A percentile compares a stretch with the other conserved stretches of the same genome.
Conservation (phyloP, 345 rosid genomes). For the Arabis alpina region DNA sequence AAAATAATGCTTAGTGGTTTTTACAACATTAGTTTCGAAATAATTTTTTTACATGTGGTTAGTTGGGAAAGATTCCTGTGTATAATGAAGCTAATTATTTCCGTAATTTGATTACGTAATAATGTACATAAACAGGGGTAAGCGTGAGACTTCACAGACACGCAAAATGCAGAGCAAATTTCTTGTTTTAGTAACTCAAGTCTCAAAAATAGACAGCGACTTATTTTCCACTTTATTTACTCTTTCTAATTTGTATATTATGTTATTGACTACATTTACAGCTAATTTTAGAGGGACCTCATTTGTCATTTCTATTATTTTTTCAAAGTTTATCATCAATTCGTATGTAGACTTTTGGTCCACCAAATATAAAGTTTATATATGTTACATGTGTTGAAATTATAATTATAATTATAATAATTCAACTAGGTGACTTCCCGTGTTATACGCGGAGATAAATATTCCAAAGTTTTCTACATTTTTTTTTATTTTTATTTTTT, state of each 20-base stretch:
- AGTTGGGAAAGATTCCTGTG: slow-evolving; percentile 22
- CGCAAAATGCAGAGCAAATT: slow-evolving; percentile 34
- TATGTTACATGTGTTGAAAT: no score
- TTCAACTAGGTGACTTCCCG: no score
- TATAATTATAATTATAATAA: no score
- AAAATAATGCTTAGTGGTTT: background rate
- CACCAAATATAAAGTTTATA: background rate
- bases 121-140: slow-evolving; percentile 10
- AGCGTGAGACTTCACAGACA: slow-evolving; percentile 29
- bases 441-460: no score
- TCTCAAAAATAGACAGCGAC: background rate
- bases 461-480: no score
- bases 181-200: slow-evolving; percentile 33
- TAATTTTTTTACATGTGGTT: slow-evolving; percentile 22
- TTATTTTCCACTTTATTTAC: slow-evolving; percentile 9
- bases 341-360: no score
- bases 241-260: background rate
- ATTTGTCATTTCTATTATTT: no score
- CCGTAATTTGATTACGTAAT: slow-evolving; percentile 16
- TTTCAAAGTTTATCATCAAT: no score
- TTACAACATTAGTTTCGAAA: background rate
- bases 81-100: slow-evolving; percentile 4
- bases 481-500: no score
- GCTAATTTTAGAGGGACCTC: background rate
- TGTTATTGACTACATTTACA: background rate